These are phyloP conservation scores for Mucor piriformis DNA, from an alignment of 371 early-diverging fungal genomes.

Conservation along the genomic window DNA sequence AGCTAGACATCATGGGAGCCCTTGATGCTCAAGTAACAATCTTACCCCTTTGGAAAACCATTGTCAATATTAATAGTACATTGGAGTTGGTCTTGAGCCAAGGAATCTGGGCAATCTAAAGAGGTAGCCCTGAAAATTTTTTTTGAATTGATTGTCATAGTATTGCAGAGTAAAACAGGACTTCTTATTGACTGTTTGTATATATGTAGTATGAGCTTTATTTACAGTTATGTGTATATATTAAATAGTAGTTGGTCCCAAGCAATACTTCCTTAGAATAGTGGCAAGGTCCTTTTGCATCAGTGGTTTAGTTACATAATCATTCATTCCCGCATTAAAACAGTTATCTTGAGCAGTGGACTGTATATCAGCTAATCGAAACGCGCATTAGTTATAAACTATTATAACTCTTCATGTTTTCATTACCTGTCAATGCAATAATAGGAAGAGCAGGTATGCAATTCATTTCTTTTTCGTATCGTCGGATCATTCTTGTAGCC, in stretches of 20 bases:
- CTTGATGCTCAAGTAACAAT: too few species aligned
- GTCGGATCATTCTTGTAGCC: constrained; percentile 43
- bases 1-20: too few species aligned
- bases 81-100: too few species aligned
- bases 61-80: too few species aligned
- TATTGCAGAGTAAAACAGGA: too few species aligned
- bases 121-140: too few species aligned
- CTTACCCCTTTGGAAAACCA: too few species aligned
- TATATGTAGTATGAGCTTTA: too few species aligned
- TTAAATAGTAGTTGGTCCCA: constrained; percentile 8
- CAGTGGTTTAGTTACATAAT: constrained; percentile 50
- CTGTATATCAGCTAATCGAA: constrained; percentile 53
- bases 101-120: too few species aligned
- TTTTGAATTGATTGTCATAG: too few species aligned
- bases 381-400: not conserved
- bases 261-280: constrained; percentile 36
- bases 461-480: constrained; percentile 31
- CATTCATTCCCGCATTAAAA: constrained; percentile 61
- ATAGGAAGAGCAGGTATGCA: constrained; percentile 33
- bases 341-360: constrained; percentile 54
- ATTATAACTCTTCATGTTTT: too few species aligned
- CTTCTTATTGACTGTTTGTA: too few species aligned
- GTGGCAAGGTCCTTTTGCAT: constrained; percentile 49
- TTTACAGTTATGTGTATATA: not conserved
- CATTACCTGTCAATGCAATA: constrained; percentile 49